Percentiles rank a stretch among this genome's conserved stretches.
Evolutionary conservation across 2,329 filamentous ascomycete genomes (phyloP).

Genomic region (Cladosporium halotolerans): DNA sequence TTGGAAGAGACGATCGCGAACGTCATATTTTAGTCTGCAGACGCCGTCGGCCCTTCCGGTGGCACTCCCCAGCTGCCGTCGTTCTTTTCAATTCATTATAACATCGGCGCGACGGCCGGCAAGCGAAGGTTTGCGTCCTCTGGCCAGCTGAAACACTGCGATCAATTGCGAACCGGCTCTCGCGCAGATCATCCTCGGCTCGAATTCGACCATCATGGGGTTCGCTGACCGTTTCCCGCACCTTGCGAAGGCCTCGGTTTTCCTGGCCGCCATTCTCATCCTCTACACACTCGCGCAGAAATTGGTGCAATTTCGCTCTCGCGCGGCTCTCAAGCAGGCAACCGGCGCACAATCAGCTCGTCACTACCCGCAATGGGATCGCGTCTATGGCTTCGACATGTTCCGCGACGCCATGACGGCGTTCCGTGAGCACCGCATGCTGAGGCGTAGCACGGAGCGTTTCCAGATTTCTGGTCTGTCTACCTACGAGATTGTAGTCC

Average conservation of each 20-base stretch:
- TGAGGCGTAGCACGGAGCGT: conserved; percentile 30
- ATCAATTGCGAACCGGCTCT: too few species aligned
- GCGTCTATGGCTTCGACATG: conserved; percentile 48
- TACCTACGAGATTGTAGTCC: conserved; percentile 36
- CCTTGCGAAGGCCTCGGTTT: neutral
- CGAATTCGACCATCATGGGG: neutral
- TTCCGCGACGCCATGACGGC: conserved; percentile 37
- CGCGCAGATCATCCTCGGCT: neutral
- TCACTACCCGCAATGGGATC: conserved; percentile 39
- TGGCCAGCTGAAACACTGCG: too few species aligned
- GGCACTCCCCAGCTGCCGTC: too few species aligned
- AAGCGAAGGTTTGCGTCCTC: too few species aligned
- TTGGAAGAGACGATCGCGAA: too few species aligned
- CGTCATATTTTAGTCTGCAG: too few species aligned
- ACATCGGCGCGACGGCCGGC: too few species aligned
- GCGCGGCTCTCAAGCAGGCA: conserved; percentile 1
- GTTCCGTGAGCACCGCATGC: conserved; percentile 31
- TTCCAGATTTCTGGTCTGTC: conserved; percentile 27
- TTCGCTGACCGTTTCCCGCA: neutral
- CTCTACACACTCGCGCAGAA: conserved; percentile 2
- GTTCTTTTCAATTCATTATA: too few species aligned
- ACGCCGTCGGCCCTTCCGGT: too few species aligned
- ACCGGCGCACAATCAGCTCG: neutral
- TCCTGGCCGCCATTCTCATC: conserved; percentile 1
- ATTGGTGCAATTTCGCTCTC: neutral